Evolutionary conservation across 352 stramenopile genomes (phyloP), one percentile per base, ranked within the genome.

Genomic region (Phytopythium sindhum): DNA sequence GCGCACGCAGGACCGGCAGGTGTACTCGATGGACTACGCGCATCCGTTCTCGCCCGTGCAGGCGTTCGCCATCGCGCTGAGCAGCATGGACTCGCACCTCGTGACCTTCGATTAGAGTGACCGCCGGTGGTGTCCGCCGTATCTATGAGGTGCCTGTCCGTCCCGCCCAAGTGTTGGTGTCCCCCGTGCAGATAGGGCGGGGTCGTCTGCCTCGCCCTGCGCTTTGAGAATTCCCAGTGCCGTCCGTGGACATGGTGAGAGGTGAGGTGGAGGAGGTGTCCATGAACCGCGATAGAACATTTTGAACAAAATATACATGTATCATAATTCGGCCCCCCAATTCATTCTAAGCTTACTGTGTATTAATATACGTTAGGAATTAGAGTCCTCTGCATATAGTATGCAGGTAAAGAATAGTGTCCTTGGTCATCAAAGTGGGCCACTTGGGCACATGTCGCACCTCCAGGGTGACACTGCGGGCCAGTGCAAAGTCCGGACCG

Each of bases 11-110:
- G 88, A 93, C 70, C 80, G 84, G 1, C 83, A 96, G 61, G 85
- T 96, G 47, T 96, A 95, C 77, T 93, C 86, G 55, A 91, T 96
- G 78, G 88, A 96, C 74, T 95, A 93, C 65, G 74, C 73, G 23
- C 81, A 91, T 61, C 88, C 88, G 63, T 90, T 96, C 67, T 89
- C 88, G 31, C 86, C 88, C 0, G 78, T 93, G 57, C 86, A 95
- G 66, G 88, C 88, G 24, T 95, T 96, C 58, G 86, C 85, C 15
- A 93, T 96, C 64, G 83, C 84, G 39, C 80, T 96, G 9, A 96
- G 86, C 71, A 89, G 76, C 74, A 94, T 94, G 86, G 86, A 94
- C 70, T 94, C 86, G 56, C 83, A 94, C 69, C 77, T 94, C 35
- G 86, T 92, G 53, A 94, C 86, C 9, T 94, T 94, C 51, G 86